phyloP scores from a whole-genome alignment of 1,284 basidiomycete species.

The Leccinum angustisporum region DNA sequence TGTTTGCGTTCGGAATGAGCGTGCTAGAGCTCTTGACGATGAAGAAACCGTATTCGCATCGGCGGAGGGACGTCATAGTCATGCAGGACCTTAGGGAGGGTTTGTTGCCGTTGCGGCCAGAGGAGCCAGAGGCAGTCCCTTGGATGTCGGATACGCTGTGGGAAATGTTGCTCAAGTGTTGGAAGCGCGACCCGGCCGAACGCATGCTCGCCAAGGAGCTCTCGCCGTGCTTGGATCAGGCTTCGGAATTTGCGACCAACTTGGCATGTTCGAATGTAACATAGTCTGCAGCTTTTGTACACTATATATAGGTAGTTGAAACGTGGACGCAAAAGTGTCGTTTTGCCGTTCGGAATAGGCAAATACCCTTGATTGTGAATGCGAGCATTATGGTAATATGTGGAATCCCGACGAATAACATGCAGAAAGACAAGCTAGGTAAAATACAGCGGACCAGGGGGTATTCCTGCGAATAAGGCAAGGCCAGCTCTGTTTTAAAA shows the following conservation, averaged over 20 bases:
- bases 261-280: background rate
- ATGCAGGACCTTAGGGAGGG: conserved; percentile 42
- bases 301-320: conserved; percentile 1
- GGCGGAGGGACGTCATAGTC: conserved; percentile 47
- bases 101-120: conserved; percentile 42
- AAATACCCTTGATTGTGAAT: conserved; percentile 40
- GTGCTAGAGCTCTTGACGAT: conserved; percentile 54
- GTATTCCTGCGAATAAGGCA: conserved; percentile 33
- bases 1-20: conserved; percentile 59
- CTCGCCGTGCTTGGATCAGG: conserved; percentile 12
- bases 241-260: background rate
- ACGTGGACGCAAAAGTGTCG: background rate
- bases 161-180: conserved; percentile 44
- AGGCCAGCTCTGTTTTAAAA: conserved; percentile 37
- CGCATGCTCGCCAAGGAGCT: conserved; percentile 22
- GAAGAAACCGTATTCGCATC: conserved; percentile 47
- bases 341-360: conserved; percentile 10
- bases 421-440: conserved; percentile 35
- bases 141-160: conserved; percentile 49
- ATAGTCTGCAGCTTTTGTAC: conserved; percentile 3
- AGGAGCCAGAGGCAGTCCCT: conserved; percentile 26
- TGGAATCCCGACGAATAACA: conserved; percentile 36
- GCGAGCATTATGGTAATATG: conserved; percentile 40
- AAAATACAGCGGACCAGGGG: conserved; percentile 45
- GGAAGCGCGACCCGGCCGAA: conserved; percentile 36